A percentile compares a stretch with the other conserved stretches of the same genome.
phyloP scores from a whole-genome alignment of 1,284 basidiomycete genomes.

The Lentinus polychrous region DNA sequence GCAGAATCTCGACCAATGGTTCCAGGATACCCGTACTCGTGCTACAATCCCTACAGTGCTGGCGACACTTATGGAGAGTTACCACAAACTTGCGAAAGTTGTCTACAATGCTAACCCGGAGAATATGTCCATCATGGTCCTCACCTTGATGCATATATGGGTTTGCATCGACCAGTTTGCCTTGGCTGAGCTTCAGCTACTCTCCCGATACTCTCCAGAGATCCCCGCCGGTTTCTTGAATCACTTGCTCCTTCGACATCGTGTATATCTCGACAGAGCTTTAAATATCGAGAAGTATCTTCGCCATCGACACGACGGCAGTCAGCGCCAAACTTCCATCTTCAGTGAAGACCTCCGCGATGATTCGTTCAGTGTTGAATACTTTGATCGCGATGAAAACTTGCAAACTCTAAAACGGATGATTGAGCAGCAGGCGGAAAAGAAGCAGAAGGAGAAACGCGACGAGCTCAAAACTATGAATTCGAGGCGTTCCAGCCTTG shows the following conservation, averaged over 20 bases:
- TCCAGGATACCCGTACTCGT: background rate
- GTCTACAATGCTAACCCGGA: slow-evolving; percentile 33
- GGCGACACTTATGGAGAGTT: background rate
- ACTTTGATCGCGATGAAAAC: background rate
- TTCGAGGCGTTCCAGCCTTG: background rate
- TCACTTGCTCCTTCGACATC: background rate
- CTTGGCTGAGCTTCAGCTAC: slow-evolving; percentile 25
- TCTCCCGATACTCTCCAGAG: slow-evolving; percentile 28
- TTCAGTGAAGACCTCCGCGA: background rate
- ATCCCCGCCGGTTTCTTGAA: background rate
- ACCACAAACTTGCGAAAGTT: background rate
- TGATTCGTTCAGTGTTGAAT: background rate
- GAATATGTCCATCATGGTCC: slow-evolving; percentile 33
- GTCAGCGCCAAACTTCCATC: background rate
- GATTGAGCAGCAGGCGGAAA: background rate
- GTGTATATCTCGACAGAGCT: background rate
- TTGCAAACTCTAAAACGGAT: background rate
- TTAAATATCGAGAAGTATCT: background rate
- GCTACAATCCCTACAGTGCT: background rate
- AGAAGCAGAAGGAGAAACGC: background rate
- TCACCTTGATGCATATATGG: slow-evolving; percentile 20
- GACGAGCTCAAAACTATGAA: background rate
- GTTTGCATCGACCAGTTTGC: slow-evolving; percentile 31
- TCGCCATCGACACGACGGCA: background rate
- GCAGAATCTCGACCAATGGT: background rate